Conservation (phyloP, 176 grass and related monocot genomes). For the Cymbopogon citratus region DNA sequence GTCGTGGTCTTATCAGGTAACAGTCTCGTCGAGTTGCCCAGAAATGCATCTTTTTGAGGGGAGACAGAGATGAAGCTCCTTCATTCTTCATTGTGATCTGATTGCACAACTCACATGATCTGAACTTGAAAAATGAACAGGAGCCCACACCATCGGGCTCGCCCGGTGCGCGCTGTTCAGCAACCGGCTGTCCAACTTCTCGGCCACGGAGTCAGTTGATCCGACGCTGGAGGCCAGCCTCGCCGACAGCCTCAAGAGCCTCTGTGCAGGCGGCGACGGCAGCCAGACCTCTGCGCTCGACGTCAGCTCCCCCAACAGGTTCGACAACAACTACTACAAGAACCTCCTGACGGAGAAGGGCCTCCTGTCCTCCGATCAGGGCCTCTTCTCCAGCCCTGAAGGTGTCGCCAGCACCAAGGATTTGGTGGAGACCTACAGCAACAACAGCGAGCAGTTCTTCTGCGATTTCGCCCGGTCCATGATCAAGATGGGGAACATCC, state of each 20-base stretch:
- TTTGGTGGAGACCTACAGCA: conserved; percentile 59
- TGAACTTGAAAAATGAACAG: conserved; percentile 15
- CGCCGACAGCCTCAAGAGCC: conserved; percentile 38
- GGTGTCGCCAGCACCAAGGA: conserved; percentile 46
- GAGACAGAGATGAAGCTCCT: not conserved
- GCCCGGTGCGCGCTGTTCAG: conserved; percentile 55
- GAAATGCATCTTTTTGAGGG: not conserved
- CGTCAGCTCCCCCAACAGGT: conserved; percentile 40
- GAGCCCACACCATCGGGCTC: conserved; percentile 74
- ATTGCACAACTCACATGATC: not conserved
- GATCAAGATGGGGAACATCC: conserved; percentile 80
- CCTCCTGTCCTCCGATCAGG: conserved; percentile 84
- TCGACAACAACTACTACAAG: conserved; percentile 75
- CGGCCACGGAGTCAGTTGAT: conserved; percentile 12
- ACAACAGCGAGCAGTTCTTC: conserved; percentile 28
- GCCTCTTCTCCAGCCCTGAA: conserved; percentile 66
- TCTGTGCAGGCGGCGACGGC: conserved; percentile 59
- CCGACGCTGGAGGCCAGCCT: conserved; percentile 59
- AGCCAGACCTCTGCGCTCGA: conserved; percentile 64
- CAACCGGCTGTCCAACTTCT: conserved; percentile 38
- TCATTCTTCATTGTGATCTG: not conserved
- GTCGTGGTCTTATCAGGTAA: conserved; percentile 67
- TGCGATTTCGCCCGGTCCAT: conserved; percentile 61
- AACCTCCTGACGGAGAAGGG: conserved; percentile 60
- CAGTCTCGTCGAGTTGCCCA: not conserved